Evolutionary conservation across 192 early-diverging fungal species (phyloP).

Genomic region (Coemansia sp.): DNA sequence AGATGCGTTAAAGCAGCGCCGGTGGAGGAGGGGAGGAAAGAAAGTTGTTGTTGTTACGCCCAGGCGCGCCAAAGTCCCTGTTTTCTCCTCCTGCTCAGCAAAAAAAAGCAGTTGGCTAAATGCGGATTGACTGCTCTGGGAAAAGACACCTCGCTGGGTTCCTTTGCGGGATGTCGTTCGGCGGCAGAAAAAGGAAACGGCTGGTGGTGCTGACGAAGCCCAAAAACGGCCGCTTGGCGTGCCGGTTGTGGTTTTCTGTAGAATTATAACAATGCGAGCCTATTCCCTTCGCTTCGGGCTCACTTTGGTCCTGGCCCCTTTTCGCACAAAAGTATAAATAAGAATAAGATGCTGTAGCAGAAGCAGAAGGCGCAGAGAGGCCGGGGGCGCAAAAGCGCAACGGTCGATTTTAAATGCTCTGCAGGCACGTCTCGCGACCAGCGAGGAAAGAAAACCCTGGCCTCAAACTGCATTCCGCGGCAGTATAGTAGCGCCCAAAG

Average conservation of each 20-base stretch:
- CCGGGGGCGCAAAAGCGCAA: neutral
- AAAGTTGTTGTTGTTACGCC: neutral
- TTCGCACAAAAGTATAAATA: neutral
- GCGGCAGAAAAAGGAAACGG: too few species aligned
- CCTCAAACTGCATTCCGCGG: neutral
- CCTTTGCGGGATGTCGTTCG: too few species aligned
- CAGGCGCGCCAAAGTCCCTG: neutral
- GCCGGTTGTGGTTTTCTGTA: too few species aligned
- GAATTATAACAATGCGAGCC: too few species aligned
- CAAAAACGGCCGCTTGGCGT: too few species aligned
- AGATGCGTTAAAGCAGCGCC: neutral
- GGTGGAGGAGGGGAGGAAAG: neutral
- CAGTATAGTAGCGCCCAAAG: neutral
- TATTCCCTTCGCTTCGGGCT: too few species aligned
- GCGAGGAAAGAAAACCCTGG: neutral
- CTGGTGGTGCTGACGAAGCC: too few species aligned
- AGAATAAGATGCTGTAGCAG: neutral
- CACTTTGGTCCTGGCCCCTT: too few species aligned
- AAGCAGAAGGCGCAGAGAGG: neutral
- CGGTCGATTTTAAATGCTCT: neutral
- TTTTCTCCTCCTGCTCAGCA: neutral
- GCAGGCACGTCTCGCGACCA: neutral
- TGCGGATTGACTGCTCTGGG: neutral
- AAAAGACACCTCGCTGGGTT: too few species aligned
- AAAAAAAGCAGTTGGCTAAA: constrained; percentile 3